Evolutionary conservation across 1,284 basidiomycete genomes (phyloP).

Genomic region (Apiotrichum sp.): DNA sequence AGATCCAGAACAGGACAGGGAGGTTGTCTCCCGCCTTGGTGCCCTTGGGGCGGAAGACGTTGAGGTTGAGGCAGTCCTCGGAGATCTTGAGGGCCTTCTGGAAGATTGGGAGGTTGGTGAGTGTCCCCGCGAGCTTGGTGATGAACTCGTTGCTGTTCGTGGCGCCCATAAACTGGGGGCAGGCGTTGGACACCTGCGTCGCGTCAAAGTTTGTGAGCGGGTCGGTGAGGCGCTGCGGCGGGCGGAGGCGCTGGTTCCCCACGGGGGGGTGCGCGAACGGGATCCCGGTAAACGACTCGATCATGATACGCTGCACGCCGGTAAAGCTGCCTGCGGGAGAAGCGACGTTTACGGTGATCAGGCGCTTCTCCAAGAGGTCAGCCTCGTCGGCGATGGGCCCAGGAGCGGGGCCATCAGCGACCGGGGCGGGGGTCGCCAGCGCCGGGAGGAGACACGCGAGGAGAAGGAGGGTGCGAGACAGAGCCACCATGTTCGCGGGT

Average conservation of each 20-base stretch:
- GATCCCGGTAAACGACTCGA: slow-evolving; percentile 49
- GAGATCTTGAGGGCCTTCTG: slow-evolving; percentile 6
- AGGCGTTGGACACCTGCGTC: slow-evolving; percentile 5
- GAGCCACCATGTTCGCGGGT: too few species aligned
- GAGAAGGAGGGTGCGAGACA: too few species aligned
- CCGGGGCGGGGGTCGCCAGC: too few species aligned
- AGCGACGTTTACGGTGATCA: not conserved
- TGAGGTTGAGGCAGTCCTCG: slow-evolving; percentile 28
- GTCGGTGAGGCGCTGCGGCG: slow-evolving; percentile 48
- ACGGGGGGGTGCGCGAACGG: slow-evolving; percentile 57
- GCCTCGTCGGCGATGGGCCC: not conserved
- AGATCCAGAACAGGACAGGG: slow-evolving; percentile 35
- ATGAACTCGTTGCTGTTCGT: slow-evolving; percentile 1
- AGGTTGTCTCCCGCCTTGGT: slow-evolving; percentile 21
- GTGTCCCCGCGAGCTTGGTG: not conserved
- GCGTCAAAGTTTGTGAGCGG: slow-evolving; percentile 13
- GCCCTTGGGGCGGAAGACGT: slow-evolving; percentile 19
- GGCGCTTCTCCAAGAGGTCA: slow-evolving; percentile 5
- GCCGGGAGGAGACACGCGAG: too few species aligned
- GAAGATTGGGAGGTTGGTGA: slow-evolving; percentile 1
- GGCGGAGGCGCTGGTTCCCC: slow-evolving; percentile 25
- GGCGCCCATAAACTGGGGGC: slow-evolving; percentile 12
- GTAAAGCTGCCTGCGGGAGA: slow-evolving; percentile 12
- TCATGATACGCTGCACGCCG: slow-evolving; percentile 1
- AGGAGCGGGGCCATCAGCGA: not conserved